Evolutionary conservation across 495 filamentous ascomycete species (phyloP), one percentile per base, ranked within the genome.

Genomic region (Pseudoneurospora amorphoporcata): DNA sequence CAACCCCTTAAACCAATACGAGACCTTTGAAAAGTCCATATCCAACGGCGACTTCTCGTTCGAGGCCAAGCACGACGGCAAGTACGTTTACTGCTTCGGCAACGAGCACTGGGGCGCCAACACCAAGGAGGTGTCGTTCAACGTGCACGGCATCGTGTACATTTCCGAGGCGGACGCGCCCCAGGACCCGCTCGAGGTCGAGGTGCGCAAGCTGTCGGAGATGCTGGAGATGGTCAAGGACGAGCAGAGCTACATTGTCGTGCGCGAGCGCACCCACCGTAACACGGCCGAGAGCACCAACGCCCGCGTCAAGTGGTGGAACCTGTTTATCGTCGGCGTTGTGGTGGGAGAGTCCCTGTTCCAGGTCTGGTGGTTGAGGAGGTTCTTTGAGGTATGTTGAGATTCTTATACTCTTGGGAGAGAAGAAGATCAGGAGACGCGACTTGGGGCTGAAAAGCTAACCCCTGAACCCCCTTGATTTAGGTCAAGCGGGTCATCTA

Each of bases 221-320:
- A 85, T 96, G 68, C 85, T 98, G 74, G 87, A 90, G 72, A 92
- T 96, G 83, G 94, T 97, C 76, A 95, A 95, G 83, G 95, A 99
- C 81, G 95, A 99, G 83, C 95, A 99, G 83, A 89, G 92, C 73
- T 99, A 99, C 83, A 99, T 99, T 75, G 92, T 99, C 45, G 85
- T 98, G 68, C 90, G 95, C 73, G 95, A 99, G 84, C 88, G 96
- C 74, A 95, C 93, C 71, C 95, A 99, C 87, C 88, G 95, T 76
- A 98, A 99, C 84, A 99, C 95, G 5, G 95, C 95, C 68, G 95
- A 99, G 86, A 97, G 94, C 88, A 99, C 95, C 72, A 99, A 99
- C 82, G 88, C 89, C 73, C 86, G 95, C 70, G 95, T 99, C 73
- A 99, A 99, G 84, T 99, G 95, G 95, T 99, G 96, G 96, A 98